Evolutionary conservation across 2,329 filamentous ascomycete species (phyloP).

Genomic region (Trichoderma sp.): DNA sequence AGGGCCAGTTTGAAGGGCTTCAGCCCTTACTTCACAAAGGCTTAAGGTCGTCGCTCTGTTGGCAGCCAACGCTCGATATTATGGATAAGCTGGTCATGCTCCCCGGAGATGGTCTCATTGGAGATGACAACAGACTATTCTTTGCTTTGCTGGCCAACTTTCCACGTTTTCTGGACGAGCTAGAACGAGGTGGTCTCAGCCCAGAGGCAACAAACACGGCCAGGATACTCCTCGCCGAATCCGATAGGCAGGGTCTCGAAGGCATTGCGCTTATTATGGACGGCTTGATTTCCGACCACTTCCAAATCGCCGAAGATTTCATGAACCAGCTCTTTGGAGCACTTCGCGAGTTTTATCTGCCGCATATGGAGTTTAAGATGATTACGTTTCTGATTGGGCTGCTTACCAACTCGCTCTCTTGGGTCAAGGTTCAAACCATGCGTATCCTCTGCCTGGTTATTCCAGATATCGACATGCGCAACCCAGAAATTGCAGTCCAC

Average conservation of each 20-base stretch:
- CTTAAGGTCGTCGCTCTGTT: conserved; percentile 77
- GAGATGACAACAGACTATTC: conserved; percentile 76
- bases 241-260: conserved; percentile 67
- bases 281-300: conserved; percentile 65
- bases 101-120: conserved; percentile 76
- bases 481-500: conserved; percentile 82
- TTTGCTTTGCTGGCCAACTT: conserved; percentile 91
- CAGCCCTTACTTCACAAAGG: conserved; percentile 89
- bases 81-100: conserved; percentile 76
- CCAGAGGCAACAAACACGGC: conserved; percentile 60
- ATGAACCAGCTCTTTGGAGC: conserved; percentile 70
- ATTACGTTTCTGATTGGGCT: conserved; percentile 88
- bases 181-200: conserved; percentile 63
- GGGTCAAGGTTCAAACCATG: conserved; percentile 94
- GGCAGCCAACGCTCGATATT: conserved; percentile 72
- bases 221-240: conserved; percentile 66
- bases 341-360: conserved; percentile 75
- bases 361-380: conserved; percentile 76
- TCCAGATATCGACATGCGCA: conserved; percentile 88
- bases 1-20: conserved; percentile 81
- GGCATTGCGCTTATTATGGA: conserved; percentile 67
- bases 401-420: conserved; percentile 81
- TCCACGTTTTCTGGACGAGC: conserved; percentile 75
- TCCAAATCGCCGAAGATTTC: conserved; percentile 71
- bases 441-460: conserved; percentile 81